phyloP scores from a whole-genome alignment of 164 flowering plant species.

The Stephania yunnanensis region DNA sequence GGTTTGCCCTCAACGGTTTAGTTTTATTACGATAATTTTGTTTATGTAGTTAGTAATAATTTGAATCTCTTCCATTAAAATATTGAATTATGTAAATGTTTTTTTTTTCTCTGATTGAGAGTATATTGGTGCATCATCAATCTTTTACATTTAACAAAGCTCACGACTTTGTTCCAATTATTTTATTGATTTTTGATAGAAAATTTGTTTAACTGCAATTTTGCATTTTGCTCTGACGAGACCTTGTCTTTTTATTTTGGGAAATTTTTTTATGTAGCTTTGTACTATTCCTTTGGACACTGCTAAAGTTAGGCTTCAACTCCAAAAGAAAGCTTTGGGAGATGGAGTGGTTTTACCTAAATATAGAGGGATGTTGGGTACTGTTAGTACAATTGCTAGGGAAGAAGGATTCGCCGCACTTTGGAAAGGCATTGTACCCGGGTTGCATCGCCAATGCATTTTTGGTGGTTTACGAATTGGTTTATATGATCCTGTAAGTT shows the following conservation, averaged over 20 bases:
- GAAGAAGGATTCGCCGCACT: conserved; percentile 85
- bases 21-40: too few relatives aligned
- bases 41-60: too few relatives aligned
- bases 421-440: conserved; percentile 94
- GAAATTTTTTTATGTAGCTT: conserved; percentile 40
- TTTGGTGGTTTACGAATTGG: conserved; percentile 90
- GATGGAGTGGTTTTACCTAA: conserved; percentile 54
- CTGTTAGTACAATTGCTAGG: conserved; percentile 73
- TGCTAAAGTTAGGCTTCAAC: conserved; percentile 95
- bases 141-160: not conserved
- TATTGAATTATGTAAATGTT: not conserved
- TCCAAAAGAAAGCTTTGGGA: conserved; percentile 62
- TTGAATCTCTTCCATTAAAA: not conserved
- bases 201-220: too few relatives aligned
- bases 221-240: not conserved
- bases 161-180: not conserved
- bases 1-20: too few relatives aligned
- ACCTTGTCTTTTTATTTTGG: not conserved
- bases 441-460: conserved; percentile 79
- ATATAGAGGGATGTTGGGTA: conserved; percentile 77
- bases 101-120: not conserved
- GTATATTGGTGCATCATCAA: not conserved
- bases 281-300: conserved; percentile 92
- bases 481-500: conserved; percentile 79
- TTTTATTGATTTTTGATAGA: too few relatives aligned